Percentiles rank a stretch among this genome's conserved stretches.
These are phyloP conservation scores for Eruca vesicaria DNA, from an alignment of 441 rosid genomes.

Conservation along the genomic window DNA sequence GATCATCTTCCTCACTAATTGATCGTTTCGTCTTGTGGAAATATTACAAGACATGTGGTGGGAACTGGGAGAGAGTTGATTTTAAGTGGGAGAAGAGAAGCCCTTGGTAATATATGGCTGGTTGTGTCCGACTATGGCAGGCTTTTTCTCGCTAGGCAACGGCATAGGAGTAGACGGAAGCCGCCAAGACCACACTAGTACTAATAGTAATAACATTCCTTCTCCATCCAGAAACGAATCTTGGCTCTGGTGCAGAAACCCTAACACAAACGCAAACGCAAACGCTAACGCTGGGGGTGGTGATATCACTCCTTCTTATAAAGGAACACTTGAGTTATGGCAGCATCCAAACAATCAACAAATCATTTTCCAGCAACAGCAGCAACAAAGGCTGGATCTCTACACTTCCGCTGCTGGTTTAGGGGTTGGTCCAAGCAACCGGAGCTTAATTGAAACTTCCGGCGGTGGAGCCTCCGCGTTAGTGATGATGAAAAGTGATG, in stretches of 20 bases:
- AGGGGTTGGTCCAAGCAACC: slow-evolving; percentile 77
- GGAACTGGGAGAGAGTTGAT: background rate
- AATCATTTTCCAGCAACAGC: slow-evolving; percentile 30
- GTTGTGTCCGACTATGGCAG: slow-evolving; percentile 49
- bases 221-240: slow-evolving; percentile 41
- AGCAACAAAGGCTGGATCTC: slow-evolving; percentile 47
- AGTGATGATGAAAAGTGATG: slow-evolving; percentile 30
- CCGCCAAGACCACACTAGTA: slow-evolving; percentile 25
- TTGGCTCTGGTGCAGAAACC: slow-evolving; percentile 66
- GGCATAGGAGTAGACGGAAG: slow-evolving; percentile 30
- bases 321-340: slow-evolving; percentile 59
- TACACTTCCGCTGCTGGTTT: slow-evolving; percentile 49
- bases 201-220: background rate
- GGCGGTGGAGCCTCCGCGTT: slow-evolving; percentile 18
- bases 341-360: slow-evolving; percentile 56
- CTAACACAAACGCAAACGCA: slow-evolving; percentile 36
- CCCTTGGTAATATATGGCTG: slow-evolving; percentile 25
- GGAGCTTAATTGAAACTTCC: slow-evolving; percentile 13
- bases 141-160: slow-evolving; percentile 59
- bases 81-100: slow-evolving; percentile 2
- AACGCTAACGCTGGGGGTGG: background rate
- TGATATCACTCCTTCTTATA: slow-evolving; percentile 30
- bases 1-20: background rate
- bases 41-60: background rate
- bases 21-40: background rate